Percentiles rank a stretch among this genome's conserved stretches.
Evolutionary conservation across 768 basidiomycete genomes (phyloP).

Genomic region (Exsudoporus frostii): DNA sequence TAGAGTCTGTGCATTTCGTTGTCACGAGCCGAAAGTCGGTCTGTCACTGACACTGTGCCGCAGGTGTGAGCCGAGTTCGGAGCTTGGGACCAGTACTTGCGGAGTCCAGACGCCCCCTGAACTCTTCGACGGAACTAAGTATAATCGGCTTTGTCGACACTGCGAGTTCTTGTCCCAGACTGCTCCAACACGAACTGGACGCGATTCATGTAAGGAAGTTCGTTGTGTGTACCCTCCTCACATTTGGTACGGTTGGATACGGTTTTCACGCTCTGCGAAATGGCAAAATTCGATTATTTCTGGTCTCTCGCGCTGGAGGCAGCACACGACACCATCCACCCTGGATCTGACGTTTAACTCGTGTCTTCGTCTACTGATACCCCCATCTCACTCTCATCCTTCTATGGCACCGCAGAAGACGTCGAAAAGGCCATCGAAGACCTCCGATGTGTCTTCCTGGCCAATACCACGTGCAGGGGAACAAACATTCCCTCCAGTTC

Average conservation of each 20-base stretch:
- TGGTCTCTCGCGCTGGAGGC: slow-evolving; percentile 2
- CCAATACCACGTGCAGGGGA: slow-evolving; percentile 48
- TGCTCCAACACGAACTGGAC: slow-evolving; percentile 4
- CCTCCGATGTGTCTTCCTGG: slow-evolving; percentile 44
- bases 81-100: too few relatives aligned
- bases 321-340: not conserved
- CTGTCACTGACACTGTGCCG: too few relatives aligned
- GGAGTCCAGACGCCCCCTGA: too few relatives aligned
- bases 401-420: slow-evolving; percentile 49
- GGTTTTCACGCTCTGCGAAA: slow-evolving; percentile 18
- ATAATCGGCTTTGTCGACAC: too few relatives aligned
- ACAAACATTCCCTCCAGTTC: slow-evolving; percentile 45
- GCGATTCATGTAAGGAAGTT: slow-evolving; percentile 8
- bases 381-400: slow-evolving; percentile 9
- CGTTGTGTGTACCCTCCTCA: slow-evolving; percentile 16
- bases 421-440: slow-evolving; percentile 52
- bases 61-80: too few relatives aligned
- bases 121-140: too few relatives aligned
- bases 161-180: not conserved
- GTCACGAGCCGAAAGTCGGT: too few relatives aligned
- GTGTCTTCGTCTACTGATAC: not conserved
- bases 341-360: not conserved
- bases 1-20: too few relatives aligned
- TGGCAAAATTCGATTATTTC: not conserved
- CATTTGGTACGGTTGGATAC: slow-evolving; percentile 18